Evolutionary conservation across 202 grass and related monocot species (phyloP).

Genomic region (Panicum virgatum): DNA sequence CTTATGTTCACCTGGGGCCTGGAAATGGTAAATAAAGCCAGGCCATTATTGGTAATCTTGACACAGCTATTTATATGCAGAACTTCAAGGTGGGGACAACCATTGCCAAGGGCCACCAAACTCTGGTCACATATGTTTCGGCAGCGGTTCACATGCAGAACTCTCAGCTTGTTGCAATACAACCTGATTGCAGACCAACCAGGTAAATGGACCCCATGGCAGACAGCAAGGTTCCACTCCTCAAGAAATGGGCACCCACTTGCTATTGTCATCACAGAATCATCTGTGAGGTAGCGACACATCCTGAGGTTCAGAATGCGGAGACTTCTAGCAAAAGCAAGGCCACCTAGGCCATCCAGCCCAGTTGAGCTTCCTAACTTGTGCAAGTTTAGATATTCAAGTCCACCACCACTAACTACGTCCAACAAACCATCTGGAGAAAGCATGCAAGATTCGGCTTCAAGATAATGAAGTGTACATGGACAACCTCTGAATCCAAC

Average conservation of each 20-base stretch:
- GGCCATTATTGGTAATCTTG: conserved; percentile 51
- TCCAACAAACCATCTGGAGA: conserved; percentile 61
- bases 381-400: conserved; percentile 76
- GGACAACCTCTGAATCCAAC: conserved; percentile 69
- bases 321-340: conserved; percentile 53
- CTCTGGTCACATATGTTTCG: conserved; percentile 67
- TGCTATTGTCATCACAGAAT: conserved; percentile 65
- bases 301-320: conserved; percentile 70
- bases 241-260: conserved; percentile 67
- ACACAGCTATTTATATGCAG: conserved; percentile 65
- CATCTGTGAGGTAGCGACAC: conserved; percentile 65
- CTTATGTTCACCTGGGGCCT: conserved; percentile 63
- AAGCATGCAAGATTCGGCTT: conserved; percentile 85
- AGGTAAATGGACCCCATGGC: conserved; percentile 61
- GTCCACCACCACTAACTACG: conserved; percentile 51
- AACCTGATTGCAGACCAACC: conserved; percentile 84
- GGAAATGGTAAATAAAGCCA: conserved; percentile 69
- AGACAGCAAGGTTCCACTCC: conserved; percentile 85
- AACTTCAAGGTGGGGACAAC: conserved; percentile 58
- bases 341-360: conserved; percentile 50
- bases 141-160: conserved; percentile 83
- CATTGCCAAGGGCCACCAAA: conserved; percentile 60
- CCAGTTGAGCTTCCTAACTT: conserved; percentile 55
- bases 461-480: conserved; percentile 61
- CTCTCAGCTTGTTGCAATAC: conserved; percentile 57